Percentiles rank a stretch among this genome's conserved stretches.
Evolutionary conservation across 169 alveolate species (phyloP).

Genomic region (Fabrea salina): DNA sequence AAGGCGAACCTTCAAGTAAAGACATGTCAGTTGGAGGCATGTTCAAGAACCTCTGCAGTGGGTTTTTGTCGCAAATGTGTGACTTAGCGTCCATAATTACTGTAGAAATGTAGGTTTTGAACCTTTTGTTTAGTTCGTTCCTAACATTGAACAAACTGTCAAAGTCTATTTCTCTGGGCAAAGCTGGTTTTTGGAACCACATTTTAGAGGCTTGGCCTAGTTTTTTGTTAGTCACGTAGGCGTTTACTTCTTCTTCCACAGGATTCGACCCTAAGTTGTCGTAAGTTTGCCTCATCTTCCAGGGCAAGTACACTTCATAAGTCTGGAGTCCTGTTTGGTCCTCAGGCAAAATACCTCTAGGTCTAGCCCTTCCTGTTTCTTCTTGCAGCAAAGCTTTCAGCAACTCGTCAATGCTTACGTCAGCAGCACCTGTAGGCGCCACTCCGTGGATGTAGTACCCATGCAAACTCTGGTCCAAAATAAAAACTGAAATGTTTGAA

Average conservation of each 20-base stretch:
- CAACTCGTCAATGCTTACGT: constrained; percentile 32
- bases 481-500: constrained; percentile 49
- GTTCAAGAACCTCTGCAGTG: constrained; percentile 23
- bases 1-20: constrained; percentile 15
- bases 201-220: background rate
- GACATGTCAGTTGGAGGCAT: constrained; percentile 30
- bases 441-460: constrained; percentile 79
- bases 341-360: constrained; percentile 2
- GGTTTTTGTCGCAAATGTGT: constrained; percentile 23
- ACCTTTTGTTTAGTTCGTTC: constrained; percentile 9
- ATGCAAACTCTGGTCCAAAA: constrained; percentile 68
- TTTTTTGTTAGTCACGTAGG: background rate
- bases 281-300: constrained; percentile 19
- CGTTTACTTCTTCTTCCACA: background rate
- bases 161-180: background rate
- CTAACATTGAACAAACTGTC: background rate
- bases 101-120: constrained; percentile 9
- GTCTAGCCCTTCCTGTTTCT: background rate
- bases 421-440: constrained; percentile 56
- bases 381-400: constrained; percentile 35
- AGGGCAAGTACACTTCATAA: constrained; percentile 33
- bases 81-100: background rate
- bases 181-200: background rate
- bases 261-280: background rate
- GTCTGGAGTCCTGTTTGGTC: constrained; percentile 14